Conservation (phyloP, 106 monocot species). For the Dendrobium huoshanense region DNA sequence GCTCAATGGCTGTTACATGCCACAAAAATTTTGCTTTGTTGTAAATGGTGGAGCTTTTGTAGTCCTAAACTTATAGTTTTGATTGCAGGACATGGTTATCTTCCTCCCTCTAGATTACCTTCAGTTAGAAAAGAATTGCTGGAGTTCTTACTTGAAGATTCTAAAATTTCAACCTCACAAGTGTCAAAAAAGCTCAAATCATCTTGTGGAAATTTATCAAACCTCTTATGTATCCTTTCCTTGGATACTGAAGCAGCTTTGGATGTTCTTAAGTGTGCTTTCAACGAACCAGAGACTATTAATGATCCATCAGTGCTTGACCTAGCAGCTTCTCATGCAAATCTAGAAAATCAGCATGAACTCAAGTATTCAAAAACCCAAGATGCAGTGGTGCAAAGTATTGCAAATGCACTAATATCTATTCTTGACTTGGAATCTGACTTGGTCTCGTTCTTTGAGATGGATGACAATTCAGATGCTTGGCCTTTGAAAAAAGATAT, state of each 20-base stretch:
- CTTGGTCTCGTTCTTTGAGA: conserved; percentile 29
- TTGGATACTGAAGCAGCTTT: conserved; percentile 82
- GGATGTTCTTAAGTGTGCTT: conserved; percentile 74
- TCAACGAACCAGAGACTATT: conserved; percentile 22
- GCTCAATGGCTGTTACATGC: neutral
- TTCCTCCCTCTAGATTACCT: conserved; percentile 39
- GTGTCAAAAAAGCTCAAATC: conserved; percentile 45
- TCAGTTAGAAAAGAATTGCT: conserved; percentile 71
- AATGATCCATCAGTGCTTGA: conserved; percentile 12
- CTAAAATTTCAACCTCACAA: conserved; percentile 38
- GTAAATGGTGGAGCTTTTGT: neutral
- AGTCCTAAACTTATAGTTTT: conserved; percentile 8
- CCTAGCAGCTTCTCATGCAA: neutral
- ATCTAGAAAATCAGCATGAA: conserved; percentile 7
- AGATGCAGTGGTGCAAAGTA: conserved; percentile 48
- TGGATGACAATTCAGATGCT: conserved; percentile 37
- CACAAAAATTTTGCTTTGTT: neutral
- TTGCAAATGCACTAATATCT: conserved; percentile 34
- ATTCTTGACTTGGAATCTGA: conserved; percentile 72
- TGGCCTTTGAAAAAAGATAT: conserved; percentile 78
- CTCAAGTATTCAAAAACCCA: conserved; percentile 17
- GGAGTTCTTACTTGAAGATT: conserved; percentile 82
- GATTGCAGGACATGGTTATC: conserved; percentile 73
- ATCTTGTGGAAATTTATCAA: conserved; percentile 52
- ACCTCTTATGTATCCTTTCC: conserved; percentile 70